phyloP scores from a whole-genome alignment of 805 yeast species.

The Candida ficus region DNA sequence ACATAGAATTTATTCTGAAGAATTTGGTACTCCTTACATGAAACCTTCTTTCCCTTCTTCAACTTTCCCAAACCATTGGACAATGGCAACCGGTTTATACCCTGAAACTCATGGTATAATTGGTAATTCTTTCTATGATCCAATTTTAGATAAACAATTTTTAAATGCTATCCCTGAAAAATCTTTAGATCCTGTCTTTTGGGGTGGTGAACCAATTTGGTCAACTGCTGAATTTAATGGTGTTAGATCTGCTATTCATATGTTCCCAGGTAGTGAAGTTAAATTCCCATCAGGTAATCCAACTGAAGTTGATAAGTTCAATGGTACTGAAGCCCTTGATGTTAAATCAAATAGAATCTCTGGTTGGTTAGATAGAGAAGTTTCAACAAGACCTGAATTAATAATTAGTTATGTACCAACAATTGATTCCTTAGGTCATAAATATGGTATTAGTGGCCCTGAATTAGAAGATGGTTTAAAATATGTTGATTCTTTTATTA shows the following conservation, averaged over 20 bases:
- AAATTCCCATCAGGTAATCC: conserved; percentile 46
- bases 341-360: conserved; percentile 54
- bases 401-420: conserved; percentile 76
- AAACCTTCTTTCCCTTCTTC: conserved; percentile 83
- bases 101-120: conserved; percentile 87
- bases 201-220: conserved; percentile 96
- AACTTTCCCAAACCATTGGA: conserved; percentile 91
- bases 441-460: conserved; percentile 60
- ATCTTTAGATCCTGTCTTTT: conserved; percentile 55
- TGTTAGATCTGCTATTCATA: conserved; percentile 70
- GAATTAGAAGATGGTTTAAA: conserved; percentile 48
- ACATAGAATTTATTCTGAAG: conserved; percentile 47
- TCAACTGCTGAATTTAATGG: conserved; percentile 61
- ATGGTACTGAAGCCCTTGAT: conserved; percentile 55
- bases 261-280: conserved; percentile 96
- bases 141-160: conserved; percentile 48
- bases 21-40: conserved; percentile 76
- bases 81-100: conserved; percentile 77
- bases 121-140: conserved; percentile 75
- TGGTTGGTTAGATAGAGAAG: conserved; percentile 60
- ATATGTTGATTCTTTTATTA: conserved; percentile 63
- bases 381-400: conserved; percentile 63
- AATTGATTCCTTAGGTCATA: conserved; percentile 75
- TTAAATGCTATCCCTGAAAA: conserved; percentile 51
- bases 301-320: conserved; percentile 52